Evolutionary conservation across 78 protist species (phyloP), one percentile per base, ranked within the genome.

Genomic region (slime mould (Dictyostelium discoideum)): DNA sequence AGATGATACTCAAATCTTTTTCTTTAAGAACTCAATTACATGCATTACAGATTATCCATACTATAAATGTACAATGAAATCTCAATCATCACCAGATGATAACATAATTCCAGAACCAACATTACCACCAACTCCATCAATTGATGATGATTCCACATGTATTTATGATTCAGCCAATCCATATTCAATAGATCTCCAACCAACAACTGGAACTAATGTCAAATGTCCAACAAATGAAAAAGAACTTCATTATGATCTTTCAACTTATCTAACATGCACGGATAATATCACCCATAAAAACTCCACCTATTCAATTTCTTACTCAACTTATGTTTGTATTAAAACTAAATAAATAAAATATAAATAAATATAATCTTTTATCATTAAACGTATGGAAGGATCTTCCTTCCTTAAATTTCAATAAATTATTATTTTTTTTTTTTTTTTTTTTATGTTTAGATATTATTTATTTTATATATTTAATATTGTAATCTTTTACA

Each of bases 401-500:
- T 32, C n/a, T n/a, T n/a, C n/a, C n/a, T n/a, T 32, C 37, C 37
- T 32, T 32, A 32, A 32, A 32, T 32, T 32, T 32, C 1, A 32
- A 32, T 32, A 32, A 32, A 32, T 32, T 32, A 32, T 32, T 32
- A 32, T 32, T 32, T 1, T 32, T 32, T 32, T 32, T 32, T 1
- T 32, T 32, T 32, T 32, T 78, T 37, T 42, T 16, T 16, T 78
- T 22, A 40, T 40, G 9, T 40, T 42, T 77, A 37, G 29, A 24
- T 77, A 77, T 22, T 77, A 7, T 77, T 77, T 40, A 39, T 77
- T 24, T 40, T 37, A 22, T 50, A 8, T 83, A 10, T 81, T 89
- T 89, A 89, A 89, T 89, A 89, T 81, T 89, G 69, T 89, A 89
- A 54, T 89, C 84, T 67, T 85, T n/a, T 14, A 89, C 94, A 78